Conservation (phyloP, 768 basidiomycete species). For the Lentinus brumalis region DNA sequence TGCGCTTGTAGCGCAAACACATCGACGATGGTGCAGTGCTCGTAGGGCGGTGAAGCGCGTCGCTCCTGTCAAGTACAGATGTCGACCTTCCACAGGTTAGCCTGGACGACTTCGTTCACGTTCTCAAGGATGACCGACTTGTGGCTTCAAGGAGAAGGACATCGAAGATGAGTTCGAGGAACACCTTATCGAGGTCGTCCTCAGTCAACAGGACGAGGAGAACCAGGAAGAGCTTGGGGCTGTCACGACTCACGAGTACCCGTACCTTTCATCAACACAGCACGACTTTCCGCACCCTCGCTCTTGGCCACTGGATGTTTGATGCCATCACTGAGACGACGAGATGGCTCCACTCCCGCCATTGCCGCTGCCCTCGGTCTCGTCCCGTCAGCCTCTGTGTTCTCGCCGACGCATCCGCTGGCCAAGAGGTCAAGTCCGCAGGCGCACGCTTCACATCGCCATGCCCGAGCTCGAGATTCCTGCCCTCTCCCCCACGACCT, state of each 20-base stretch:
- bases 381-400: conserved; percentile 39
- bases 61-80: too few species aligned
- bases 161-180: conserved; percentile 33
- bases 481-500: conserved; percentile 37
- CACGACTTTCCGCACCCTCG: conserved; percentile 51
- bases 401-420: conserved; percentile 35
- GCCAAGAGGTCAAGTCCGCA: conserved; percentile 30
- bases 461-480: conserved; percentile 34
- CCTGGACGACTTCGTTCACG: conserved; percentile 83
- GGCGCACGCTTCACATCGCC: conserved; percentile 44
- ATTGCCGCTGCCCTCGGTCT: conserved; percentile 25
- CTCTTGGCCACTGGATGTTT: conserved; percentile 84
- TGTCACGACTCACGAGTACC: conserved; percentile 29
- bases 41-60: too few species aligned
- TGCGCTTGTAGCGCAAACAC: too few species aligned
- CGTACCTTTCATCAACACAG: conserved; percentile 43
- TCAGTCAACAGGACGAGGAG: conserved; percentile 48
- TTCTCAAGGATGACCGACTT: conserved; percentile 77
- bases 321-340: conserved; percentile 74
- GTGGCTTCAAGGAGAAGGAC: conserved; percentile 54
- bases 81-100: conserved; percentile 85
- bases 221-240: conserved; percentile 31
- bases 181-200: conserved; percentile 47
- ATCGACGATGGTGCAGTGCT: too few species aligned
- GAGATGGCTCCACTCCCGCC: conserved; percentile 28